Evolutionary conservation across 768 basidiomycete genomes (phyloP), one percentile per base, ranked within the genome.

Genomic region (Leccinum broughii): DNA sequence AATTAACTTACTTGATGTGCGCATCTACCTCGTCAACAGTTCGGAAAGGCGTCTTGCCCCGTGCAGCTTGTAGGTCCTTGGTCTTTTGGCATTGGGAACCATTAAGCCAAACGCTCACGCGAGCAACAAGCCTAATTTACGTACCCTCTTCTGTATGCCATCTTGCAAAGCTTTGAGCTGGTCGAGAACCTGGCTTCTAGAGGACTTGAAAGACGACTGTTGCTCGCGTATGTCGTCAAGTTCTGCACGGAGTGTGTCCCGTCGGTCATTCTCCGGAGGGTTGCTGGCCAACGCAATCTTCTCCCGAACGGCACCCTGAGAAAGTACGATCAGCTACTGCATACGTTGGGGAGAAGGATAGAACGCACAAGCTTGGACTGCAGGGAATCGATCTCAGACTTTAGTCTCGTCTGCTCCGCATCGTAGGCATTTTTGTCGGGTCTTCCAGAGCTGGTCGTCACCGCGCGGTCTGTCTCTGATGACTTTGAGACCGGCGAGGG

Each of bases 341-440:
- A 32, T 32, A 32, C 14, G 34, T 48, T 37, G 51, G 52, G 30
- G 26, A 54, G 28, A 56, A 52, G 39, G 48, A 57, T 24, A 55
- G 20, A n/a, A 83, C 93, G 71, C 67, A 93, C 96, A 61, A 95
- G 76, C 74, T 92, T 89, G 22, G 75, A 75, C 75, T 97, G 93
- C 53, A 94, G 75, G 51, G 77, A 80, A 61, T 95, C 95, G 68
- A 98, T 95, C 69, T 95, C 90, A 26, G 81, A 76, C 75, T 90
- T 93, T 64, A 95, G 78, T 68, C 76, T 85, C 56, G 90, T 87
- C 76, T 95, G 93, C 77, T 98, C 94, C 9, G 80, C 82, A 56
- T 97, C 92, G 72, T 90, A 90, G n/a, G 75, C 78, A 52, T 81
- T 82, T 76, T 93, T 94, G 83, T 97, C 95, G 34, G 95, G 95